These are phyloP conservation scores for Zymoseptoria ardabiliae DNA, from an alignment of 2,329 filamentous ascomycete species.

Conservation along the genomic window DNA sequence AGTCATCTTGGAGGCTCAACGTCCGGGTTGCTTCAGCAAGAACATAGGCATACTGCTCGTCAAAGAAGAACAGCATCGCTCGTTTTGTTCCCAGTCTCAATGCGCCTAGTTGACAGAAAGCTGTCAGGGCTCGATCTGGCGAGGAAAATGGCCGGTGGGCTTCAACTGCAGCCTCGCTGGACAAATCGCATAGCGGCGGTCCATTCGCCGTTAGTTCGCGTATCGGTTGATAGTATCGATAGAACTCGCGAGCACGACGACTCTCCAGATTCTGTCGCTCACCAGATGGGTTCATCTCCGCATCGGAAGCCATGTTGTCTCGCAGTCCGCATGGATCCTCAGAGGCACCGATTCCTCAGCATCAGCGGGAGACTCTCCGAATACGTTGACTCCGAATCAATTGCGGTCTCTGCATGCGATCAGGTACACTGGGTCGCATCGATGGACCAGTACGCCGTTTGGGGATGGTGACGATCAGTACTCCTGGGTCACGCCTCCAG, in stretches of 20 bases:
- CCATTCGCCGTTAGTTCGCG: constrained; percentile 20
- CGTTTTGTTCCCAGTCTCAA: constrained; percentile 43
- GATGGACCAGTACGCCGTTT: neutral
- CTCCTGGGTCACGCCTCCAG: neutral
- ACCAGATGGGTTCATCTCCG: constrained; percentile 5
- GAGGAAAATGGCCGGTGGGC: constrained; percentile 23
- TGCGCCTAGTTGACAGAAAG: constrained; percentile 47
- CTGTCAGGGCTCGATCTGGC: constrained; percentile 35
- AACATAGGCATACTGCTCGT: constrained; percentile 42
- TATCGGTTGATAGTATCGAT: constrained; percentile 26
- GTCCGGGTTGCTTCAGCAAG: constrained; percentile 48
- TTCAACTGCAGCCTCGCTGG: constrained; percentile 15
- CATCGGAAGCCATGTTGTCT: constrained; percentile 8
- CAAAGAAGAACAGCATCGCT: constrained; percentile 49
- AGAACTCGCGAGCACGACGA: constrained; percentile 27
- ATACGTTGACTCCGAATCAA: neutral
- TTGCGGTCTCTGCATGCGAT: neutral
- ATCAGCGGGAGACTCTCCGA: neutral
- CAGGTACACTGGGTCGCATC: neutral
- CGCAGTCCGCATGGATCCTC: neutral
- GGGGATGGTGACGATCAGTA: neutral
- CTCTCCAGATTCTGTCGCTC: constrained; percentile 19
- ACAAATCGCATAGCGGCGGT: constrained; percentile 21
- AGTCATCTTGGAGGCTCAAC: constrained; percentile 33
- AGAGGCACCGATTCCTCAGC: neutral